Conservation (phyloP, 148 eudicot species). For the Dianthus caryophyllus region DNA sequence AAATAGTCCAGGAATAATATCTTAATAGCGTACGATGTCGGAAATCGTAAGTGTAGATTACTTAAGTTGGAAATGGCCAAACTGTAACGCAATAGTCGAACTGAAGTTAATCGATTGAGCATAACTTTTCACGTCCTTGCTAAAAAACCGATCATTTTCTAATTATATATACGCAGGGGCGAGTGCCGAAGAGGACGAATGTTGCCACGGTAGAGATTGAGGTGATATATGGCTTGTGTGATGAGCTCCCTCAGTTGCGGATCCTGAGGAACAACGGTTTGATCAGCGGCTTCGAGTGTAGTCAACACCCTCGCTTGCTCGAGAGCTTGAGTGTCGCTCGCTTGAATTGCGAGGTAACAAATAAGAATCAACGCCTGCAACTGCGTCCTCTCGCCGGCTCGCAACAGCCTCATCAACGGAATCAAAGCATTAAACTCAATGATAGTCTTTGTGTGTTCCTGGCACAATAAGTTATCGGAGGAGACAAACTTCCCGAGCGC, state of each 20-base stretch:
- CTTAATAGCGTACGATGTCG: no score
- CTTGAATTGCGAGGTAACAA: slow-evolving; percentile 65
- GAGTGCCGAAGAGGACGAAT: slow-evolving; percentile 30
- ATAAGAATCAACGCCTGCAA: slow-evolving; percentile 45
- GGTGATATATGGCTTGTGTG: slow-evolving; percentile 43
- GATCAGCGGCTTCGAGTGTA: slow-evolving; percentile 56
- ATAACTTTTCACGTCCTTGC: background rate
- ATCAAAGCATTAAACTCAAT: slow-evolving; percentile 57
- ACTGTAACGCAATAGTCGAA: no score
- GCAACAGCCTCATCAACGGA: slow-evolving; percentile 57
- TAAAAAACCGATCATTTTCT: no score
- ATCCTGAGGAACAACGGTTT: slow-evolving; percentile 27
- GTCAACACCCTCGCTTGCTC: slow-evolving; percentile 50
- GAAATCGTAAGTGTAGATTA: no score
- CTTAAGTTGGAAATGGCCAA: no score
- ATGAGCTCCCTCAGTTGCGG: slow-evolving; percentile 44
- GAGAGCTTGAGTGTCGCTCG: slow-evolving; percentile 43
- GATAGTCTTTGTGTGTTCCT: slow-evolving; percentile 57
- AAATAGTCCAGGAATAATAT: no score
- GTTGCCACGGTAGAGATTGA: slow-evolving; percentile 46
- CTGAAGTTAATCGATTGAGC: no score
- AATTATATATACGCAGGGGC: slow-evolving; percentile 20
- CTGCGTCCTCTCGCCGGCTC: slow-evolving; percentile 36
- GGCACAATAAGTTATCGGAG: slow-evolving; percentile 56
- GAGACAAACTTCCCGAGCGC: slow-evolving; percentile 62